These are phyloP conservation scores for Phaeosphaeriaceae sp. DNA, from an alignment of 2,329 filamentous ascomycete species.

Conservation along the genomic window DNA sequence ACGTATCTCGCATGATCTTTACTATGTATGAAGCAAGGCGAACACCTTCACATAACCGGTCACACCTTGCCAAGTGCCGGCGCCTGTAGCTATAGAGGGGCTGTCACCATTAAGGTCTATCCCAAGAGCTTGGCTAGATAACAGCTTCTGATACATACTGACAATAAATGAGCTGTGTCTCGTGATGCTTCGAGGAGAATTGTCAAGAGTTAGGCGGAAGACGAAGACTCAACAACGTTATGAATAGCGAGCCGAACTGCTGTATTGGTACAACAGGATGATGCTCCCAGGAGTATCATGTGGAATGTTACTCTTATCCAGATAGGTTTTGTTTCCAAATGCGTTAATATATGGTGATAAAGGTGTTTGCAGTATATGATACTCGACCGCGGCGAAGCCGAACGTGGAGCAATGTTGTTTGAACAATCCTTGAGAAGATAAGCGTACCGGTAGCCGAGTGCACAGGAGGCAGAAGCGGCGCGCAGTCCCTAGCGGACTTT, in stretches of 20 bases:
- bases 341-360: not conserved
- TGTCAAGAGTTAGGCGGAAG: not conserved
- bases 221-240: not conserved
- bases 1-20: slow-evolving; percentile 4
- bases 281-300: not conserved
- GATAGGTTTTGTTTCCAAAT: not conserved
- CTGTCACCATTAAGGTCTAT: not conserved
- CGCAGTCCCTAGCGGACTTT: slow-evolving; percentile 35
- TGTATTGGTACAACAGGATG: not conserved
- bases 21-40: slow-evolving; percentile 1
- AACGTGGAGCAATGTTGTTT: not conserved
- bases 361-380: not conserved
- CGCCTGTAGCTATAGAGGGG: slow-evolving; percentile 4
- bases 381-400: not conserved
- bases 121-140: slow-evolving; percentile 2
- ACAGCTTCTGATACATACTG: slow-evolving; percentile 3
- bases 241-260: not conserved
- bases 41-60: slow-evolving; percentile 7
- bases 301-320: not conserved
- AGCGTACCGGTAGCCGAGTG: slow-evolving; percentile 1
- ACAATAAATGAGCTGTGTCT: slow-evolving; percentile 5
- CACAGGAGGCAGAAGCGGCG: not conserved
- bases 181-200: slow-evolving; percentile 8
- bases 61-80: slow-evolving; percentile 1
- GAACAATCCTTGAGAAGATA: not conserved